Evolutionary conservation across 768 basidiomycete species (phyloP).

Genomic region (Leccinellum luteum): DNA sequence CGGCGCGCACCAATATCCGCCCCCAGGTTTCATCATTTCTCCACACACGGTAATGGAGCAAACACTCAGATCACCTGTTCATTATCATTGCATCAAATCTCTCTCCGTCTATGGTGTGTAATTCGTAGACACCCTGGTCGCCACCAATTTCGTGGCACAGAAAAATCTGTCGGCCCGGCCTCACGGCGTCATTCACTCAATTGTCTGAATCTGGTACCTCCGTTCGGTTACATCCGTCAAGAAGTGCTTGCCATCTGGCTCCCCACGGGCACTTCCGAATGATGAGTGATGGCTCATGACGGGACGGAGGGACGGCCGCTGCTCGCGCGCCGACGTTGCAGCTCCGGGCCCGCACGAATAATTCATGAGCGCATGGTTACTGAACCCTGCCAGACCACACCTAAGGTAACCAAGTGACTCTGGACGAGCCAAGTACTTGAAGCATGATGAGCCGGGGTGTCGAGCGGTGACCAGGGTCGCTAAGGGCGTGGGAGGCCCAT

Average conservation of each 20-base stretch:
- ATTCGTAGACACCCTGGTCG: not conserved
- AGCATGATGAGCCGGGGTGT: not conserved
- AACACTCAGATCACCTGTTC: not conserved
- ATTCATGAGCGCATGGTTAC: too few relatives aligned
- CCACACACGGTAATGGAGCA: not conserved
- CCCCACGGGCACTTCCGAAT: constrained; percentile 24
- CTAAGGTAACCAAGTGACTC: too few relatives aligned
- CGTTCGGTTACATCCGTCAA: constrained; percentile 27
- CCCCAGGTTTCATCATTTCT: constrained; percentile 2
- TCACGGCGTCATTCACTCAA: constrained; percentile 5
- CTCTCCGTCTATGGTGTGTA: not conserved
- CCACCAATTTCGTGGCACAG: not conserved
- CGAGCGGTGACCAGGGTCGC: constrained; percentile 24
- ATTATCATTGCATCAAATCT: not conserved
- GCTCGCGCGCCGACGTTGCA: constrained; percentile 3
- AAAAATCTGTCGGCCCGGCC: constrained; percentile 10
- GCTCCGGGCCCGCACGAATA: not conserved
- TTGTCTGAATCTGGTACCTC: constrained; percentile 23
- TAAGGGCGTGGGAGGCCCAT: constrained; percentile 26
- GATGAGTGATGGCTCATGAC: constrained; percentile 11
- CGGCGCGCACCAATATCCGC: not conserved
- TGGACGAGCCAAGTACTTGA: constrained; percentile 1
- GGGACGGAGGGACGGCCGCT: not conserved
- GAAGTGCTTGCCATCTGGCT: constrained; percentile 10
- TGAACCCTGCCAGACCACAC: too few relatives aligned